A percentile compares a stretch with the other conserved stretches of the same genome.
Conservation (phyloP, 257 asterid species). For the Oldenlandia corymbosa region DNA sequence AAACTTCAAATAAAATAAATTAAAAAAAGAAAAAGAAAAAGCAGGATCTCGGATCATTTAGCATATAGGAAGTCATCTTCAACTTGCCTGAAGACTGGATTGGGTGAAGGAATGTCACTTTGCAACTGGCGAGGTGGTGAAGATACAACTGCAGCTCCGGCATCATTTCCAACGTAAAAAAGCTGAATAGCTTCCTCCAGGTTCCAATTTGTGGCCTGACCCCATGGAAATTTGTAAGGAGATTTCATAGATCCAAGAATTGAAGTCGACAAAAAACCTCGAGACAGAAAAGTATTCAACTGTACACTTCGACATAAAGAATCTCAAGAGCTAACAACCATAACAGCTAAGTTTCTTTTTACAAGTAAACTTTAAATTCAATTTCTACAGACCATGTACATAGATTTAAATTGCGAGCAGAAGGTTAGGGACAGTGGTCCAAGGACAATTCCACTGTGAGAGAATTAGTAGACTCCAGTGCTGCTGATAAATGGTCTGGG, state of each 20-base stretch:
- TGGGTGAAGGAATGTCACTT: slow-evolving; percentile 39
- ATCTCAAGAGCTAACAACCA: too few species aligned
- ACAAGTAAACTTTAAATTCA: too few species aligned
- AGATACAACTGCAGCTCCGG: slow-evolving; percentile 39
- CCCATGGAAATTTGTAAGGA: slow-evolving; percentile 15
- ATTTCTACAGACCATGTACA: background rate
- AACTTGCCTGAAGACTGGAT: slow-evolving; percentile 50
- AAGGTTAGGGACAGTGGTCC: too few species aligned
- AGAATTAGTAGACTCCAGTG: background rate
- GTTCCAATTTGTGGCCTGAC: slow-evolving; percentile 95
- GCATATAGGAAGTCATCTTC: slow-evolving; percentile 3
- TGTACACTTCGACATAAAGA: background rate
- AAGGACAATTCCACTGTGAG: background rate
- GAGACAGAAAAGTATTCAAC: background rate
- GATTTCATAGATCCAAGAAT: background rate
- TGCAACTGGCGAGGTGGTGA: slow-evolving; percentile 34
- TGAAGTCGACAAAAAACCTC: background rate
- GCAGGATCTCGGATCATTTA: slow-evolving; percentile 5
- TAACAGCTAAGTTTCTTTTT: too few species aligned
- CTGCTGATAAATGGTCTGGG: background rate
- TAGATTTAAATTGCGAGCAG: background rate
- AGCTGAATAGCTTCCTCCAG: slow-evolving; percentile 99
- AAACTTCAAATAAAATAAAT: background rate
- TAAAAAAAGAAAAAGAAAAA: background rate
- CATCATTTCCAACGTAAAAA: slow-evolving; percentile 77